Base-by-base conservation (phyloP, 2,329 filamentous ascomycete genomes). In the Aspergillus spinulosporus region DNA sequence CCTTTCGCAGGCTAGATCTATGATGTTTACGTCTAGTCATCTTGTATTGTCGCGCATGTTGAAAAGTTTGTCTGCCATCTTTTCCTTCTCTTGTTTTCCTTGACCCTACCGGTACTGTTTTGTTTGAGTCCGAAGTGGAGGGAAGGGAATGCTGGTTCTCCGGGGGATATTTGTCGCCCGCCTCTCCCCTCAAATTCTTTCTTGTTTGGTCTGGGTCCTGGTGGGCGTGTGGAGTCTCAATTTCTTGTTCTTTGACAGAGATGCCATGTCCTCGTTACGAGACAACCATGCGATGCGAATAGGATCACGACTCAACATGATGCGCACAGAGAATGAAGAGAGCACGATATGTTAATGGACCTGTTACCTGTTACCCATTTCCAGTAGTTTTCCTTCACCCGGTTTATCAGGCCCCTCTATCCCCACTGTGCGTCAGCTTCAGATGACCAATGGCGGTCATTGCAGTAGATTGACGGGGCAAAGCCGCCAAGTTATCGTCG, bases 21-120 rank as follows among this genome's bases (percentile, higher is more conserved):
- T 57, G 64, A 65, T 52, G 40, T 65, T 65, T 52, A 62, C 62
- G 64, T 68, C 66, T 71, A 67, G 68, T 69, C 64, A 62, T 65
- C 62, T 64, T 47, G 64, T 65, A 62, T 21, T 68, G 66, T 68
- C 64, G 61, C 68, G 64, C 69, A 69, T 62, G 70, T 69, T 64
- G 65, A 74, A 73, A 73, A 72, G 70, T 73, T 72, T 68, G 48
- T 59, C 56, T 61, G 51, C 56, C 60, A 58, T 61, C 59, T 62
- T 54, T 54, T 56, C 51, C 49, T 59, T 57, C 49, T 56, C 49
- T 60, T 65, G 58, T 64, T 68, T 68, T 66, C 64, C 51, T 21
- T 21, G 21, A 21, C 21, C 21, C 21, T 21, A 21, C 21, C 66
- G 68, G 63, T 59, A 63, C 51, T 62, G 65, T 69, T 65, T 67